A percentile compares a stretch with the other conserved stretches of the same genome.
phyloP scores from a whole-genome alignment of 164 flowering plant species.

The Houttuynia cordata region DNA sequence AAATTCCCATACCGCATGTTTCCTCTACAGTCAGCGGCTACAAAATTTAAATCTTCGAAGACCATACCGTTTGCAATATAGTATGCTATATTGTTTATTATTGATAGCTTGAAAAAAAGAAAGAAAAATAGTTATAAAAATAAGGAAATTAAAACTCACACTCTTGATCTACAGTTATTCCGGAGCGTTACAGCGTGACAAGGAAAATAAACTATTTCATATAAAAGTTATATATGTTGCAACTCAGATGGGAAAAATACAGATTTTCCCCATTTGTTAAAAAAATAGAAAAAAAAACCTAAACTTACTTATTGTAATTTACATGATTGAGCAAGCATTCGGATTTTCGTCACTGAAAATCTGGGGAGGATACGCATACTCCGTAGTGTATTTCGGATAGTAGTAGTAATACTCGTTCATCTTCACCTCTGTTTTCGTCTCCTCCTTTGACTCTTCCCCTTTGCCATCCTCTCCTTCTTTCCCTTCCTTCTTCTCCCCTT shows the following conservation, averaged over 20 bases:
- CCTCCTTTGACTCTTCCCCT: constrained; percentile 5
- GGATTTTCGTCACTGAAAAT: constrained; percentile 15
- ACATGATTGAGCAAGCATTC: constrained; percentile 13
- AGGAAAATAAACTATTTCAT: no score
- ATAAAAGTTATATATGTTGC: background rate
- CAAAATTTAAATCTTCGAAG: no score
- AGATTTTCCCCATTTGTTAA: background rate
- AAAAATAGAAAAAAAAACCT: background rate
- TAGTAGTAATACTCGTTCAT: constrained; percentile 3
- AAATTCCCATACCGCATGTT: background rate
- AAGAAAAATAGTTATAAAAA: no score
- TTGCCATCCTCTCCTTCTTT: constrained; percentile 9
- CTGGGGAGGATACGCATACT: constrained; percentile 10
- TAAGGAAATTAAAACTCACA: no score
- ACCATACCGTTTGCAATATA: no score
- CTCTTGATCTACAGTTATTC: background rate
- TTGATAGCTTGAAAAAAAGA: background rate
- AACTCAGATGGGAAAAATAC: background rate
- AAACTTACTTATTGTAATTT: background rate
- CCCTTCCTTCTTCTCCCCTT: constrained; percentile 6
- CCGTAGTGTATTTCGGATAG: constrained; percentile 5
- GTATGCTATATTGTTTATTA: no score
- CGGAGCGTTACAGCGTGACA: background rate
- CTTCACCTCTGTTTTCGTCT: constrained; percentile 1
- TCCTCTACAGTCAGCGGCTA: background rate